Evolutionary conservation across 495 filamentous ascomycete species (phyloP).

Genomic region (Hypoxylon lienhwacheense): DNA sequence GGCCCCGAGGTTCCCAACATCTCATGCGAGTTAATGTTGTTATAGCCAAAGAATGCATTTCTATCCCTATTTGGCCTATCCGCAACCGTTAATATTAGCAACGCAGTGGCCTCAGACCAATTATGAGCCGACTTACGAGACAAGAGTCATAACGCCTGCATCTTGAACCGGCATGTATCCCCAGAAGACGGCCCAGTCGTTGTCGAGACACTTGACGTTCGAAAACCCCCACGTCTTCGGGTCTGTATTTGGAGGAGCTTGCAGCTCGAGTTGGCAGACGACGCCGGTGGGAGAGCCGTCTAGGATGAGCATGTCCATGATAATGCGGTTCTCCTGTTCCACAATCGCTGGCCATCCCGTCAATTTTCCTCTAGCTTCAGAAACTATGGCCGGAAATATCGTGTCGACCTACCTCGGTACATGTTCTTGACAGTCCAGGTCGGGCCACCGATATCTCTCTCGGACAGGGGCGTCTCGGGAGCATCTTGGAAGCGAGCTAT

Average conservation of each 20-base stretch:
- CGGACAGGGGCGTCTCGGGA: neutral
- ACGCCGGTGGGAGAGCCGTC: neutral
- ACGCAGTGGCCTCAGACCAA: neutral
- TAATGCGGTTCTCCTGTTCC: neutral
- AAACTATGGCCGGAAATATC: neutral
- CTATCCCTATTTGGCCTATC: neutral
- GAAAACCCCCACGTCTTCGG: constrained; percentile 4
- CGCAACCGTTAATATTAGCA: neutral
- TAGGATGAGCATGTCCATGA: constrained; percentile 3
- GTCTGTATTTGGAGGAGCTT: neutral
- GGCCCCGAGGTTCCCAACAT: neutral
- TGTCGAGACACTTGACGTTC: neutral
- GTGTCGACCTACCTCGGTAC: neutral
- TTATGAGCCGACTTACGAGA: neutral
- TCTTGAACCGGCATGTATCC: neutral
- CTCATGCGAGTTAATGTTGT: neutral
- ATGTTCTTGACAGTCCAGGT: neutral
- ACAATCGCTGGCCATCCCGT: neutral
- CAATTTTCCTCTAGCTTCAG: neutral
- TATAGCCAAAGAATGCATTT: constrained; percentile 6
- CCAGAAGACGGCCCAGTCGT: constrained; percentile 1
- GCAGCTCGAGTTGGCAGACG: neutral
- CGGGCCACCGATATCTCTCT: neutral
- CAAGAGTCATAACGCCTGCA: neutral
- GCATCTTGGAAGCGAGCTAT: neutral